Conservation (phyloP, 2,329 filamentous ascomycete genomes). For the Colletotrichum ledebouriae region DNA sequence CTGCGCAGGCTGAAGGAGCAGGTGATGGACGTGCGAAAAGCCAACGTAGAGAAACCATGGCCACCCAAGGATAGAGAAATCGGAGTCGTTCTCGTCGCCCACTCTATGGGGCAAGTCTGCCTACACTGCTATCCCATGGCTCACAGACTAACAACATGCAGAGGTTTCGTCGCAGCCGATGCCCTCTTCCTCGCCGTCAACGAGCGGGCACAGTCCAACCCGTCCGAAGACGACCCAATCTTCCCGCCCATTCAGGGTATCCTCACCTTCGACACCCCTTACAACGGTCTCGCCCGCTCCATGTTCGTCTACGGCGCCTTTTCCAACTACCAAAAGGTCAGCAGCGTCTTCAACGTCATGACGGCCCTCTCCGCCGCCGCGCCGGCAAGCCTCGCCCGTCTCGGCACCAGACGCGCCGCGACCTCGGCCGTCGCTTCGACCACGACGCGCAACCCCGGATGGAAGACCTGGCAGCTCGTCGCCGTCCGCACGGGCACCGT, state of each 20-base stretch:
- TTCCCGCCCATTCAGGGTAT: constrained; percentile 87
- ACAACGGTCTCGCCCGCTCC: constrained; percentile 73
- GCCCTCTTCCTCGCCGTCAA: constrained; percentile 79
- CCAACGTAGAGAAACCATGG: constrained; percentile 77
- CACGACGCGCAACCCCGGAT: constrained; percentile 53
- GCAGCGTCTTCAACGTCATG: constrained; percentile 69
- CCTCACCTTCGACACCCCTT: constrained; percentile 88
- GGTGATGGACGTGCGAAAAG: constrained; percentile 82
- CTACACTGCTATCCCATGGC: rapidly evolving
- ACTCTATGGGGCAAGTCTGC: constrained; percentile 77
- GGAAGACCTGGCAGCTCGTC: constrained; percentile 71
- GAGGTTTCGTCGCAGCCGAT: constrained; percentile 87
- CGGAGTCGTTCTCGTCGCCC: constrained; percentile 82
- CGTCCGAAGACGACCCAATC: constrained; percentile 61
- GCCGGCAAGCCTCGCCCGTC: constrained; percentile 57
- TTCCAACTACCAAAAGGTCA: constrained; percentile 70
- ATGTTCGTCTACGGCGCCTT: constrained; percentile 74
- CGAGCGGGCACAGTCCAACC: constrained; percentile 66
- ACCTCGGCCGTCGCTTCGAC: constrained; percentile 44
- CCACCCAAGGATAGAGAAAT: constrained; percentile 86
- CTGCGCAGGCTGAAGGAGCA: constrained; percentile 79
- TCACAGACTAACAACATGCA: constrained; percentile 45
- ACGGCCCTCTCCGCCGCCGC: constrained; percentile 64
- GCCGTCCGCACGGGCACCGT: constrained; percentile 87
- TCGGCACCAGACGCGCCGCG: constrained; percentile 52